phyloP scores from a whole-genome alignment of 495 filamentous ascomycete species.

The Geoglossum glabrum region DNA sequence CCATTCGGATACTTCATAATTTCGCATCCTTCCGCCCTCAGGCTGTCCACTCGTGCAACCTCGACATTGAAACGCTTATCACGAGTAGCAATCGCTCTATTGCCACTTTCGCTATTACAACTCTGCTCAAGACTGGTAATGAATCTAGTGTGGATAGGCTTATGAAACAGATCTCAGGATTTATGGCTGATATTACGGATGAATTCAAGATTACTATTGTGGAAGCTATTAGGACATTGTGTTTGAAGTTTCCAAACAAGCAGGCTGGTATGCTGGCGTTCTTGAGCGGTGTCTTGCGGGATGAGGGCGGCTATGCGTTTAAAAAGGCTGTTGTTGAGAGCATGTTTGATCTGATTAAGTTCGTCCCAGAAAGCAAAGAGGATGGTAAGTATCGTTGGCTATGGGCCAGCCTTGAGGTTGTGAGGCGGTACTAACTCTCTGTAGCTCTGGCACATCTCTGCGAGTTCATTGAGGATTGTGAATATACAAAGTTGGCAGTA shows the following conservation, averaged over 20 bases:
- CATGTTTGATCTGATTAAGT: slow-evolving; percentile 99
- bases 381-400: slow-evolving; percentile 34
- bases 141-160: slow-evolving; percentile 90
- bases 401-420: background rate
- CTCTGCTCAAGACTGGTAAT: slow-evolving; percentile 92
- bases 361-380: slow-evolving; percentile 93
- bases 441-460: slow-evolving; percentile 80
- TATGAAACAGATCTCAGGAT: slow-evolving; percentile 94
- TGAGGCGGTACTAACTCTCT: slow-evolving; percentile 1
- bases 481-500: slow-evolving; percentile 96
- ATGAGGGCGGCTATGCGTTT: slow-evolving; percentile 97
- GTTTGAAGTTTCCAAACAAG: slow-evolving; percentile 94
- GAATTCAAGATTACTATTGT: slow-evolving; percentile 99
- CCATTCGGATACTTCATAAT: slow-evolving; percentile 88
- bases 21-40: slow-evolving; percentile 90
- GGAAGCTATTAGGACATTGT: slow-evolving; percentile 87
- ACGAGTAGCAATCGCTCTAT: slow-evolving; percentile 94
- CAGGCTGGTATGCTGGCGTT: slow-evolving; percentile 96
- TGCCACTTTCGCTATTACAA: slow-evolving; percentile 95
- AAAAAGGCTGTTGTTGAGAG: slow-evolving; percentile 95
- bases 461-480: slow-evolving; percentile 99
- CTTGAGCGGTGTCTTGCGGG: slow-evolving; percentile 80
- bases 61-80: slow-evolving; percentile 88
- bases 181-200: slow-evolving; percentile 96
- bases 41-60: slow-evolving; percentile 83